Evolutionary conservation across 1,139 yeast genomes (phyloP).

Genomic region (Pneumocystis murina): DNA sequence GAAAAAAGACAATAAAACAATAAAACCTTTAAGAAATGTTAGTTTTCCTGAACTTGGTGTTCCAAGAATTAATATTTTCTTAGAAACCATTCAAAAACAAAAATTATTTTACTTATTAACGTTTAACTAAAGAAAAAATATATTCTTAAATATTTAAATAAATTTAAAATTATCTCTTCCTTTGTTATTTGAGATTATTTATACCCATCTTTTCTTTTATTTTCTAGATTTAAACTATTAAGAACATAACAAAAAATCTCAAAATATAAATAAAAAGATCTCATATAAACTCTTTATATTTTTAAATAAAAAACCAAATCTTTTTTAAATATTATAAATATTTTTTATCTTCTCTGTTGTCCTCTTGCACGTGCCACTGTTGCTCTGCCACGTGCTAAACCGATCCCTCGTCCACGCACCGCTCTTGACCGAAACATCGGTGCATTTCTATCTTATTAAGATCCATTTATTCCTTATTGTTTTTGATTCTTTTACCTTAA

Average conservation of each 20-base stretch:
- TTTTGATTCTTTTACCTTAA: constrained; percentile 25
- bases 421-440: constrained; percentile 16
- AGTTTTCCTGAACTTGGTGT: constrained; percentile 26
- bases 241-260: no score
- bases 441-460: constrained; percentile 14
- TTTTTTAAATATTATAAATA: neutral
- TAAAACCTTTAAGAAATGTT: constrained; percentile 21
- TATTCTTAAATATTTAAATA: neutral
- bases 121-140: neutral
- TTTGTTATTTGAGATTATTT: no score
- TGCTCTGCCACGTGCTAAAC: constrained; percentile 17
- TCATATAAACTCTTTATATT: neutral
- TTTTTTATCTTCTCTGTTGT: neutral
- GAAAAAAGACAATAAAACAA: neutral
- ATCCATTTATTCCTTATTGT: neutral
- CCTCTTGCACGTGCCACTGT: constrained; percentile 15
- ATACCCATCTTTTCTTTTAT: no score
- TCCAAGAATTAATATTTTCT: constrained; percentile 30
- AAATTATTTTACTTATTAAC: neutral
- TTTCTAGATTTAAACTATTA: no score
- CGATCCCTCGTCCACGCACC: constrained; percentile 15
- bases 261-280: no score
- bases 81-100: constrained; percentile 9
- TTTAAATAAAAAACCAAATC: constrained; percentile 9
- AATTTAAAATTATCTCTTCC: no score